Evolutionary conservation across 75 land plant species (phyloP), one percentile per base, ranked within the genome.

Genomic region (Isoetes taiwanensis): DNA sequence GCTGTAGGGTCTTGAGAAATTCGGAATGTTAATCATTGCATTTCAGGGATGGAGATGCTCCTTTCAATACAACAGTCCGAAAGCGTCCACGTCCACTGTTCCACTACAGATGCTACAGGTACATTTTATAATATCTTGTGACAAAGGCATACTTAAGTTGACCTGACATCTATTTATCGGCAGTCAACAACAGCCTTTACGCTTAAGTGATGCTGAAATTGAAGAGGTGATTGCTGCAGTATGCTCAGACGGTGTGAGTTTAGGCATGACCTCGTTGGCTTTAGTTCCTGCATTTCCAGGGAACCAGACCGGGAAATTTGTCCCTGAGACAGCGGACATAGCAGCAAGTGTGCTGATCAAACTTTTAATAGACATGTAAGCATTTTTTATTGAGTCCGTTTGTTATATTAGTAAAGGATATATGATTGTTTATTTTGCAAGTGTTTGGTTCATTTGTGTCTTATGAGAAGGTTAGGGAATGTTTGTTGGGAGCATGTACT

Each of bases 141-240:
- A 21, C 50, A 40, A 56, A 37, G 4, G 14, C 23, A 10, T 56
- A 11, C 14, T 5, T 21, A 23, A 39, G 24, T 56, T 17, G 23
- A n/a, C 2, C 63, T 56, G 5, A 3, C 50, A 48, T 8, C 31
- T 9, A 9, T 59, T 3, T 40, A 14, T 34, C 24, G 64, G 52
- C 84, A 94, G 99, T 82, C 90, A 94, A 69, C 99, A 94, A 41
- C 99, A 94, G 63, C 91, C 99, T 41, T 68, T 94, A 54, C 78
- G 83, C 30, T 62, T 94, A 59, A 89, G 78, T 70, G 67, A 83
- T 70, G 75, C 66, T 50, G 99, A 94, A 69, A 80, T 94, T 30
- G 67, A 61, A 58, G 99, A 94, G 40, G 96, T 94, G 41, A 85
- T 94, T 42, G 67, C 90, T 68, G 96, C 90, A 43, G 87, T 89